Base-by-base conservation (phyloP, 108 stramenopile species). In the Mediolabrus comicus region DNA sequence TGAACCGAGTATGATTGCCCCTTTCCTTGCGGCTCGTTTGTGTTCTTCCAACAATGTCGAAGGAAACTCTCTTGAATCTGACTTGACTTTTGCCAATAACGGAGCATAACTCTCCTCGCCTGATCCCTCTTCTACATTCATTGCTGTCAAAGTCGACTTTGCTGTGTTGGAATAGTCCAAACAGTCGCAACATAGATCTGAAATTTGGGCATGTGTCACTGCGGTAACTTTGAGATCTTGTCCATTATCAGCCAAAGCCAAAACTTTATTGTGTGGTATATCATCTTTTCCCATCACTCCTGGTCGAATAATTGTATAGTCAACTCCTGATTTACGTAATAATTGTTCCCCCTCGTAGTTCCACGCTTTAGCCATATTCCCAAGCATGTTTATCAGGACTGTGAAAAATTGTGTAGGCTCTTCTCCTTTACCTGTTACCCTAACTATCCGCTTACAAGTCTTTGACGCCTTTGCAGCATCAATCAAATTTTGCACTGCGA, bases 371-470 rank as follows among this genome's bases (percentile, higher is more conserved):
- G 87, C 87, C 76, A 88, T 81, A 43, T 72, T 68, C 17, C 90
- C 90, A 35, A 92, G 53, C 70, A 84, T 68, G 65, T 92, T 92
- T 53, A 92, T 86, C 19, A 89, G 66, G 4, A 92, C 72, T 12
- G 86, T 65, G 62, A 92, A 89, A 35, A 87, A 59, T 13, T 35
- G 28, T 4, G 65, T 74, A 3, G 90, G 90, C 52, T 75, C 59
- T 71, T 92, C 90, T 25, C 87, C 90, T 62, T 89, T 89, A 6
- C 90, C 90, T n/a, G 90, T 92, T 14, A 92, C 79, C 9, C 90
- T 80, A 3, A 92, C 79, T 38, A 92, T 84, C 1, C 80, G 74
- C 36, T 75, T 74, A 52, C 84, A 82, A 36, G 67, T 52, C 28
- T 26, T 31, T 13, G 68, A 53, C 41, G 63, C 53, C 31, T 62